phyloP scores from a whole-genome alignment of 345 rosid genomes.

The Populus pruinosa region DNA sequence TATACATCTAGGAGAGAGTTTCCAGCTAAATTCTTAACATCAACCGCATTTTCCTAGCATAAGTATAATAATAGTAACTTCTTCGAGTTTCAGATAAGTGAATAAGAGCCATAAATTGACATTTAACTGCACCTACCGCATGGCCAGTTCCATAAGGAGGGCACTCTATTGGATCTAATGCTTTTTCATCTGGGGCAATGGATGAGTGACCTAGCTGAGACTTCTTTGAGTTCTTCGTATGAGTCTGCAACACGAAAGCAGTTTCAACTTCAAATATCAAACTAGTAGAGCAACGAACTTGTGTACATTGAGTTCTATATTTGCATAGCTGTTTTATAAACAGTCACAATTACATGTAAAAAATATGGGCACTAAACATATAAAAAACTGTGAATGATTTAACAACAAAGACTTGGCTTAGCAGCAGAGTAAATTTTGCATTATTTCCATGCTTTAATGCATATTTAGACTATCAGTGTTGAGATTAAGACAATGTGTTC shows the following conservation, averaged over 20 bases:
- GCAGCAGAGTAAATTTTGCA: background rate
- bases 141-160: conserved; percentile 67
- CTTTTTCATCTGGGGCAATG: conserved; percentile 38
- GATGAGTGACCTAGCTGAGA: conserved; percentile 15
- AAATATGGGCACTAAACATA: background rate
- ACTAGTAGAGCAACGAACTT: background rate
- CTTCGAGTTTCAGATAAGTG: background rate
- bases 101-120: background rate
- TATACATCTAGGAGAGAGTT: background rate
- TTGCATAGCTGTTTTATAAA: background rate
- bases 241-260: conserved; percentile 66
- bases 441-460: conserved; percentile 6
- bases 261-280: conserved; percentile 10
- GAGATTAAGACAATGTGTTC: background rate
- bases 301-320: background rate
- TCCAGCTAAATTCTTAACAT: background rate
- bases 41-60: background rate
- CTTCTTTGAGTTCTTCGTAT: conserved; percentile 52
- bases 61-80: background rate
- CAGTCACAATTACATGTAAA: background rate
- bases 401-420: background rate
- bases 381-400: background rate
- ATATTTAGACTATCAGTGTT: background rate
- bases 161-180: conserved; percentile 47
- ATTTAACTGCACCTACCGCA: conserved; percentile 43